These are phyloP conservation scores for Coemansia javaensis DNA, from an alignment of 192 early-diverging fungal genomes.

Conservation along the genomic window DNA sequence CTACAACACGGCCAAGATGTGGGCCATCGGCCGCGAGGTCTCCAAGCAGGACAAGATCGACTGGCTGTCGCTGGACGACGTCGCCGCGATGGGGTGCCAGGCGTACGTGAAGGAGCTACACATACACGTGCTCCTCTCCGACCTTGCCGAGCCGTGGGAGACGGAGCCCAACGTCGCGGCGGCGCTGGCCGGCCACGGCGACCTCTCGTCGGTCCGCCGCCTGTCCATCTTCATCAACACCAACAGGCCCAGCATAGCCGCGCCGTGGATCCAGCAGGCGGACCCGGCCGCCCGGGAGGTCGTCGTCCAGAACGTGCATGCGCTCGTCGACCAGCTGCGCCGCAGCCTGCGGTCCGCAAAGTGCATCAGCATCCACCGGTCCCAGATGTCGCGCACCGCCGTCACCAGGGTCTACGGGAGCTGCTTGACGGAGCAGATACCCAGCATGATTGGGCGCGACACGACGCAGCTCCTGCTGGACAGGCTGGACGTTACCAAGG, in stretches of 20 bases:
- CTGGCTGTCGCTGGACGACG: background rate
- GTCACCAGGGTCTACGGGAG: too few relatives aligned
- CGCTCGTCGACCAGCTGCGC: background rate
- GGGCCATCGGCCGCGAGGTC: background rate
- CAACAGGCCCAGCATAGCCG: too few relatives aligned
- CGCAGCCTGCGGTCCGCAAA: conserved; percentile 3
- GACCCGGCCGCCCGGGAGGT: background rate
- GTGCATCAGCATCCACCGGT: background rate
- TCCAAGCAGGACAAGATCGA: background rate
- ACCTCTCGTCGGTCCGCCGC: conserved; percentile 1
- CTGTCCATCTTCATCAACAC: background rate
- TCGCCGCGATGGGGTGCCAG: conserved; percentile 6
- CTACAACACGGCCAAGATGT: conserved; percentile 7
- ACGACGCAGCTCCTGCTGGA: conserved; percentile 6
- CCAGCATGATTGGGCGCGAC: background rate
- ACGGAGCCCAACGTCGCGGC: background rate
- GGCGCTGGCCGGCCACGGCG: background rate
- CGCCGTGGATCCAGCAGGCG: background rate
- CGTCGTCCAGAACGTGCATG: background rate
- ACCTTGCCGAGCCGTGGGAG: background rate
- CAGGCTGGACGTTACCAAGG: conserved; percentile 1
- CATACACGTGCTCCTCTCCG: conserved; percentile 3
- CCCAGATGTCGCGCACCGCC: too few relatives aligned
- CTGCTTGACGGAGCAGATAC: too few relatives aligned
- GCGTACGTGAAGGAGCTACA: conserved; percentile 7